Conservation (phyloP, 2,329 filamentous ascomycete genomes). For the Dothidotthia symphoricarpi region DNA sequence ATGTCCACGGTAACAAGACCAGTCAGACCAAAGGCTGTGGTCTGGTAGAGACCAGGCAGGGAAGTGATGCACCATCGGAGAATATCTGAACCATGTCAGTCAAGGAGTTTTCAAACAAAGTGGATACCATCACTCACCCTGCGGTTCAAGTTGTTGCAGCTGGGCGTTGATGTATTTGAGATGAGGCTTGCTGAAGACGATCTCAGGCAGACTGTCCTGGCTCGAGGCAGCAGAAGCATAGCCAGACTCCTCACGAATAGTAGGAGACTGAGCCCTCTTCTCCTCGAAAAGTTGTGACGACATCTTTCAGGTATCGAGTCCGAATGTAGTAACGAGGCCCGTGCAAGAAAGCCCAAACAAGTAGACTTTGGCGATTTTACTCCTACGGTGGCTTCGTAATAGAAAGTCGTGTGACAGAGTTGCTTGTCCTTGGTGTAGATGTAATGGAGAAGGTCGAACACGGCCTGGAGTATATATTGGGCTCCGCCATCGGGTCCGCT, state of each 20-base stretch:
- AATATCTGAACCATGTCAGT: constrained; percentile 60
- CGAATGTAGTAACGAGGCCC: constrained; percentile 13
- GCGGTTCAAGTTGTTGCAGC: constrained; percentile 80
- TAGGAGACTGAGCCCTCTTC: constrained; percentile 26
- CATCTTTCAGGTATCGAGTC: constrained; percentile 16
- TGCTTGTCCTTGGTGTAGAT: constrained; percentile 18
- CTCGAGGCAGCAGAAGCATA: constrained; percentile 72
- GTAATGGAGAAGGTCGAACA: constrained; percentile 13
- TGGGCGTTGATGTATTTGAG: constrained; percentile 88
- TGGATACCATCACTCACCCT: constrained; percentile 53
- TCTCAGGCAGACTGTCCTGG: constrained; percentile 64
- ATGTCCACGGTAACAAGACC: constrained; percentile 58
- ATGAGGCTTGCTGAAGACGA: constrained; percentile 84
- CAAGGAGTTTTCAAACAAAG: neutral
- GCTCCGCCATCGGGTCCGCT: constrained; percentile 29
- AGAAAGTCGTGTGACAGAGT: constrained; percentile 23
- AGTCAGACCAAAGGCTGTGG: constrained; percentile 53
- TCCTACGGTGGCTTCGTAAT: constrained; percentile 15
- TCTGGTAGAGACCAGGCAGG: constrained; percentile 75
- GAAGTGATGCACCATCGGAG: constrained; percentile 88
- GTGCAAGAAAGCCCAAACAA: constrained; percentile 18
- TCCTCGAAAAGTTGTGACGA: constrained; percentile 31
- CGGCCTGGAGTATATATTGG: constrained; percentile 29
- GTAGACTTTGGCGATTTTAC: constrained; percentile 9
- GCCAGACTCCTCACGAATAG: constrained; percentile 67